Evolutionary conservation across 2,329 filamentous ascomycete species (phyloP), one percentile per base, ranked within the genome.

Genomic region (Trichoderma atroviride): DNA sequence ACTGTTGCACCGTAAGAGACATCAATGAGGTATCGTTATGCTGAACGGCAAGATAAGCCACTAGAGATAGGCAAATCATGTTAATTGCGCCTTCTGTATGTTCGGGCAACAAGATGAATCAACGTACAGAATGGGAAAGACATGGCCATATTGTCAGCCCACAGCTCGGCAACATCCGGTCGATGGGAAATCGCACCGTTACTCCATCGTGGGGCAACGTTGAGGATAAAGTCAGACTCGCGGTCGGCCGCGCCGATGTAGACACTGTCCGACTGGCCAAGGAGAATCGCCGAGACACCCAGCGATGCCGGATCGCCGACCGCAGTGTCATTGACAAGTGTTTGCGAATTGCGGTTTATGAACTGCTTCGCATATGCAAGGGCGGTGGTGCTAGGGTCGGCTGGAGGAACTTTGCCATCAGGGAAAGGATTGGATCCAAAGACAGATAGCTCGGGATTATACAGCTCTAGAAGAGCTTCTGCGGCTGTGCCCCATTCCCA

Each of bases 401-500:
- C 68, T 2, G 62, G 14, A 11, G 70, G 70, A n/a, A 71, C 57
- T 37, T 59, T 69, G 53, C 70, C 70, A 37, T 58, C 53, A 3
- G 70, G 70, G 35, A 71, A 71, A 33, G 70, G 70, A 31, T 70
- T 62, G n/a, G 52, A 24, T 27, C 64, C 66, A 56, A 70, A 72
- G 27, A 72, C 70, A 57, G 70, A 72, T 4, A 72, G 60, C 19
- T 72, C 69, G 9, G 59, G 59, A 61, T 72, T 70, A 47, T 72
- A 60, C 19, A 72, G 65, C 57, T 72, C 70, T 47, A 72, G 58
- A 9, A 72, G 65, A 19, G 70, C 70, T 53, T 72, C 53, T 6
- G 70, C 70, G 7, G 70, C 56, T 40, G 70, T 72, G 24, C 70
- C 70, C 70, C 70, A 72, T 72, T 72, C 70, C 70, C 70, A 72